Evolutionary conservation across 495 filamentous ascomycete species (phyloP).

Genomic region (Pseudevernia furfuracea): DNA sequence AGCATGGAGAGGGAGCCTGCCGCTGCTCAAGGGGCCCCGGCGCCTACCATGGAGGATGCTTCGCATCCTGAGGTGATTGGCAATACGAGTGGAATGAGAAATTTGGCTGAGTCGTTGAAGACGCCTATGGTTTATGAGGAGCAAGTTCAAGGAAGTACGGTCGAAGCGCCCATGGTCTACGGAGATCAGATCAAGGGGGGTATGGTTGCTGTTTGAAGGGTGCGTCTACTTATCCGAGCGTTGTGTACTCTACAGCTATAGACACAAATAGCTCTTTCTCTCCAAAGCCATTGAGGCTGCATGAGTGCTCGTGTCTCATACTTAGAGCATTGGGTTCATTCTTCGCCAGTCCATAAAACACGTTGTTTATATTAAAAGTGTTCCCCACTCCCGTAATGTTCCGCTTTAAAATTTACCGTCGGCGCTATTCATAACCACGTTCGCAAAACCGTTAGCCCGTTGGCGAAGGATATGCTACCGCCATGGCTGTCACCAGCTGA

Average conservation of each 20-base stretch:
- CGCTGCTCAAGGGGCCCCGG: not conserved
- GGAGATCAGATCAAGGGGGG: not conserved
- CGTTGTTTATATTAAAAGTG: not conserved
- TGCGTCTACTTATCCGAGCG: not conserved
- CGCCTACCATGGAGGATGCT: not conserved
- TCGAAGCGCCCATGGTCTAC: not conserved
- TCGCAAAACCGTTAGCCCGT: not conserved
- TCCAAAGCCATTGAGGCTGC: not conserved
- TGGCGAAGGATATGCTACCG: not conserved
- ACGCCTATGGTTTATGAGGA: not conserved
- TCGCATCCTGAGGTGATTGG: not conserved
- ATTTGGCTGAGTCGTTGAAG: not conserved
- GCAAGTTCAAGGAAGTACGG: not conserved
- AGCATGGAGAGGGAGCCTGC: not conserved
- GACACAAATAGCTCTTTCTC: not conserved
- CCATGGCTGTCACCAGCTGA: not conserved
- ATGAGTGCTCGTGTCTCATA: not conserved
- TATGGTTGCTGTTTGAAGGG: not conserved
- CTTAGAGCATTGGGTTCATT: not conserved
- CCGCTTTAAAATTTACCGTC: not conserved
- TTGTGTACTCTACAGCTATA: not conserved
- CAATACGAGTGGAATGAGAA: constrained; percentile 1
- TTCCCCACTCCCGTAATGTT: not conserved
- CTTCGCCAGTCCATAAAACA: not conserved
- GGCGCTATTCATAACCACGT: not conserved